Base-by-base conservation (phyloP, 1,284 basidiomycete species). In the Sporisorium reilianum region DNA sequence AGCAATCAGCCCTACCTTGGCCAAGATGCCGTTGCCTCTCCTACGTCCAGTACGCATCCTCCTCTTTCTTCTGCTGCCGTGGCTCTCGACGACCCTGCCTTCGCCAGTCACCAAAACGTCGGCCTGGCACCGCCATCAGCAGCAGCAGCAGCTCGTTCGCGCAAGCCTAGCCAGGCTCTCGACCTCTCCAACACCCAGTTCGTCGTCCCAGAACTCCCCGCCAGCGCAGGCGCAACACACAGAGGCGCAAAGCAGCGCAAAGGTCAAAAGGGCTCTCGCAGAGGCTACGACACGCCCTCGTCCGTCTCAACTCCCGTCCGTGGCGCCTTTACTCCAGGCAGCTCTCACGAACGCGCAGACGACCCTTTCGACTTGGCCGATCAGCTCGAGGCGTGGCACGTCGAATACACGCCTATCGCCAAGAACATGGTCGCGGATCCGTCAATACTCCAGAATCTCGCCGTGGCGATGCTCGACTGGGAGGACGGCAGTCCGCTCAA, bases 321-420 rank as follows among this genome's bases (percentile, higher is more conserved):
- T 14, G 73, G 73, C 59, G 64, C 58, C 36, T 62, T 61, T 20
- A 70, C 65, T 14, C 73, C 71, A 16, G 63, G 58, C 41, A 63
- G 63, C 55, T 48, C 53, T 11, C 60, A 75, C 40, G 76, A 75
- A 18, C 63, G 67, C 44, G 38, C 64, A 32, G 78, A 78, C 11
- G 68, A 75, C 23, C 59, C 64, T 4, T 69, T 68, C 51, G 73
- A 75, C 48, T 26, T 55, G 14, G 63, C 61, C n/a, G 79, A 80
- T n/a, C 68, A 77, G 51, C 62, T 80, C 46, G 80, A 84, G 42
- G 71, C 82, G 5, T 84, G 82, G 82, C 79, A 82, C 34, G 68
- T 83, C 50, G 82, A 84, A 49, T 84, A 68, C 58, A 81, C 82
- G 5, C 79, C 78, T 10, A 69, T 78, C 50, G 22, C 51, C n/a